phyloP scores from a whole-genome alignment of 2,329 filamentous ascomycete genomes.

The Ceratocystis eucalypticola region DNA sequence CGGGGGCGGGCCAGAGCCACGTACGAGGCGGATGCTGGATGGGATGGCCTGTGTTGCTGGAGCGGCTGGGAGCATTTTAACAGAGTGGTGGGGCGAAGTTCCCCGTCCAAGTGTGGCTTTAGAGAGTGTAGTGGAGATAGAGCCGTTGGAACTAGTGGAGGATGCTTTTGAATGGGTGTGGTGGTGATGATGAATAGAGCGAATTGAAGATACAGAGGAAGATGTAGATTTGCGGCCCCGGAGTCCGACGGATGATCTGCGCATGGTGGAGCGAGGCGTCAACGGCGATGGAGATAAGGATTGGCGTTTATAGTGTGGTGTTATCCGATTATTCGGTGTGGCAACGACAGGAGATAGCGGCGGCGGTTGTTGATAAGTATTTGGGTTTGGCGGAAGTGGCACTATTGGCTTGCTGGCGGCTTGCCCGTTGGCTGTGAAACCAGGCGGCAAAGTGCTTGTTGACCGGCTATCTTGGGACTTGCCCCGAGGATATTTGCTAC shows the following conservation, averaged over 20 bases:
- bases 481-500: constrained; percentile 33
- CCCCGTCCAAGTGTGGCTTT: constrained; percentile 50
- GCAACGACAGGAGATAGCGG: constrained; percentile 14
- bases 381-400: constrained; percentile 16
- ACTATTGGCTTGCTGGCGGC: constrained; percentile 23
- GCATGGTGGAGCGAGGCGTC: constrained; percentile 75
- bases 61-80: constrained; percentile 90
- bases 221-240: constrained; percentile 91
- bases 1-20: constrained; percentile 41
- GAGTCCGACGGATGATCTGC: constrained; percentile 69
- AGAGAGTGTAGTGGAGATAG: constrained; percentile 53
- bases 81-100: constrained; percentile 72
- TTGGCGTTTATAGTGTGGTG: constrained; percentile 48
- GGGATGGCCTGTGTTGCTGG: constrained; percentile 65
- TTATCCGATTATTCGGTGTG: constrained; percentile 16
- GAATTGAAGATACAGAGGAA: constrained; percentile 83
- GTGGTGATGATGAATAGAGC: constrained; percentile 75
- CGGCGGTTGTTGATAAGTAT: constrained; percentile 2
- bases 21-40: constrained; percentile 70
- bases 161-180: constrained; percentile 89
- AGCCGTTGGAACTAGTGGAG: constrained; percentile 72
- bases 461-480: constrained; percentile 21
- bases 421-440: constrained; percentile 40
- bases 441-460: constrained; percentile 36
- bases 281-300: constrained; percentile 77